Conservation (phyloP, 2,329 filamentous ascomycete species). For the Helicocarpus griseus region DNA sequence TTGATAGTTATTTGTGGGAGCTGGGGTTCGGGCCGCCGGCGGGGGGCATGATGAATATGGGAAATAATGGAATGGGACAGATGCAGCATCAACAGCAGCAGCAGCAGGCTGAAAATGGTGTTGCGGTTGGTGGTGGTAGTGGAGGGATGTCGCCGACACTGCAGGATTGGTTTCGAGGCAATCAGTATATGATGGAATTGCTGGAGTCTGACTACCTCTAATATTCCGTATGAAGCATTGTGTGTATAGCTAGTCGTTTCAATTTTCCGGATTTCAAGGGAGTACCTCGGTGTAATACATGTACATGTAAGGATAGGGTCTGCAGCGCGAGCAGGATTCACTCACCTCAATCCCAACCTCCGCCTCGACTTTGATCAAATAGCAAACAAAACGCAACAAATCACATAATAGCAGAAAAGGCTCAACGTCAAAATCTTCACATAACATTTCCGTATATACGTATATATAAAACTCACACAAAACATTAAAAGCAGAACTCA, state of each 20-base stretch:
- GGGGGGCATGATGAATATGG: conserved; percentile 6
- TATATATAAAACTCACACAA: too few relatives aligned
- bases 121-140: conserved; percentile 7
- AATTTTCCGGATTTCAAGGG: too few relatives aligned
- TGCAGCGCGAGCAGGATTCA: too few relatives aligned
- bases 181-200: conserved; percentile 54
- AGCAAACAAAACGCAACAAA: too few relatives aligned
- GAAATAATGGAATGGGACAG: background rate
- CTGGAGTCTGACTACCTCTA: conserved; percentile 58
- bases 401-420: background rate
- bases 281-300: too few relatives aligned
- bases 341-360: too few relatives aligned
- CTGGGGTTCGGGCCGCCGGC: conserved; percentile 48
- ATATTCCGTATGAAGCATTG: too few relatives aligned
- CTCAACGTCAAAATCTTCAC: background rate
- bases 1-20: conserved; percentile 56
- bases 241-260: too few relatives aligned
- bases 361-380: too few relatives aligned
- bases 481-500: background rate
- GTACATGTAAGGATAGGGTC: too few relatives aligned
- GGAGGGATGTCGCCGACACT: conserved; percentile 35
- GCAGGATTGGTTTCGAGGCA: conserved; percentile 58
- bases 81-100: background rate
- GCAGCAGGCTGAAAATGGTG: background rate
- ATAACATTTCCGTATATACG: background rate